These are phyloP conservation scores for Boletales sp. DNA, from an alignment of 768 basidiomycete species.

Conservation along the genomic window DNA sequence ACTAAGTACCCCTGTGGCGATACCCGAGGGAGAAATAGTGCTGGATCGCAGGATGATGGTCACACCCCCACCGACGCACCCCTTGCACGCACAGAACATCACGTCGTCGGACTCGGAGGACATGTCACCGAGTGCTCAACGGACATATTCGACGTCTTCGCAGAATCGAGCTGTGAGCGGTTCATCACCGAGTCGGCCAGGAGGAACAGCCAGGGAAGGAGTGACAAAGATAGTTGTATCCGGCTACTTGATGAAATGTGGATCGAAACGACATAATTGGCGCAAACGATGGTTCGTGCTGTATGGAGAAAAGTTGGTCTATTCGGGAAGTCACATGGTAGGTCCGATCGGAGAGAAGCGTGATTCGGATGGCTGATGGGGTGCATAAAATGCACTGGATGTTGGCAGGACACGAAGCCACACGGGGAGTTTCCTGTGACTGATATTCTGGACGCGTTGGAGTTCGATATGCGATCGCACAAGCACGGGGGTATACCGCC, in stretches of 20 bases:
- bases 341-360: constrained; percentile 27
- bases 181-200: constrained; percentile 43
- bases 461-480: constrained; percentile 65
- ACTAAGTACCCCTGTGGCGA: constrained; percentile 48
- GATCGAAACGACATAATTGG: constrained; percentile 90
- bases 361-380: background rate
- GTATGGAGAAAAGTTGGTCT: constrained; percentile 83
- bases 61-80: constrained; percentile 46
- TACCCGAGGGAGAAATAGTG: constrained; percentile 35
- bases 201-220: constrained; percentile 45
- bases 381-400: constrained; percentile 1
- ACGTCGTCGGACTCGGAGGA: constrained; percentile 84
- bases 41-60: constrained; percentile 32
- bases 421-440: constrained; percentile 83
- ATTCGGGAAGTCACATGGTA: constrained; percentile 95
- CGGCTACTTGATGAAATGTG: constrained; percentile 96
- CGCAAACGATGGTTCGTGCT: constrained; percentile 96
- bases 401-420: constrained; percentile 77
- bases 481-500: constrained; percentile 42
- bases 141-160: constrained; percentile 42
- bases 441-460: constrained; percentile 88
- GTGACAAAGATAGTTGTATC: constrained; percentile 73
- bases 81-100: constrained; percentile 42
- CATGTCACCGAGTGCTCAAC: constrained; percentile 45
- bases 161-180: constrained; percentile 40